These are phyloP conservation scores for Lactarius deliciosus DNA, from an alignment of 768 basidiomycete species.

Conservation along the genomic window DNA sequence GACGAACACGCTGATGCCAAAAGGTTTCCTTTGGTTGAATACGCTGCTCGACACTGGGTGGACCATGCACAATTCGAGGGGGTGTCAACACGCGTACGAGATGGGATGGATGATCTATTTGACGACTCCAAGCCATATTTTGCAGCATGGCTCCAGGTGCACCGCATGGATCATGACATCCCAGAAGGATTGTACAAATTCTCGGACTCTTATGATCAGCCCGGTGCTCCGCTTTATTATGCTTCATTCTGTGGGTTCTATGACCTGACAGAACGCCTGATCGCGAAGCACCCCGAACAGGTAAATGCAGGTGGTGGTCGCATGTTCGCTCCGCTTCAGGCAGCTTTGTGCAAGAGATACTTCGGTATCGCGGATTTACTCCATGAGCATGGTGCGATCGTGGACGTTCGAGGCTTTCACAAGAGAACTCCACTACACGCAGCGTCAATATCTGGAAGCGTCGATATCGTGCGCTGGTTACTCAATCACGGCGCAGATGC, in stretches of 20 bases:
- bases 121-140: neutral
- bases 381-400: neutral
- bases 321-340: neutral
- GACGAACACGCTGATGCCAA: neutral
- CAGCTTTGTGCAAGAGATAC: neutral
- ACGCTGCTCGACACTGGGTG: neutral
- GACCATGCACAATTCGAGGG: neutral
- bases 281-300: neutral
- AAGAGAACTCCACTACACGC: no score
- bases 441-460: no score
- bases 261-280: neutral
- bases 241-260: neutral
- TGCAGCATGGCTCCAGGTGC: neutral
- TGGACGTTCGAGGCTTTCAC: no score
- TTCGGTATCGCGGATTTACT: neutral
- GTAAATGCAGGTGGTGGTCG: neutral
- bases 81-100: neutral
- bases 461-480: no score
- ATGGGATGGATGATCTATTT: neutral
- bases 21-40: neutral
- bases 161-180: neutral
- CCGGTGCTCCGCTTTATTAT: no score
- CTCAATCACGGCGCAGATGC: no score
- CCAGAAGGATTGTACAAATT: no score
- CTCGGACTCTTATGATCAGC: no score